Evolutionary conservation across 2,329 filamentous ascomycete species (phyloP).

Genomic region (Monilinia polystroma): DNA sequence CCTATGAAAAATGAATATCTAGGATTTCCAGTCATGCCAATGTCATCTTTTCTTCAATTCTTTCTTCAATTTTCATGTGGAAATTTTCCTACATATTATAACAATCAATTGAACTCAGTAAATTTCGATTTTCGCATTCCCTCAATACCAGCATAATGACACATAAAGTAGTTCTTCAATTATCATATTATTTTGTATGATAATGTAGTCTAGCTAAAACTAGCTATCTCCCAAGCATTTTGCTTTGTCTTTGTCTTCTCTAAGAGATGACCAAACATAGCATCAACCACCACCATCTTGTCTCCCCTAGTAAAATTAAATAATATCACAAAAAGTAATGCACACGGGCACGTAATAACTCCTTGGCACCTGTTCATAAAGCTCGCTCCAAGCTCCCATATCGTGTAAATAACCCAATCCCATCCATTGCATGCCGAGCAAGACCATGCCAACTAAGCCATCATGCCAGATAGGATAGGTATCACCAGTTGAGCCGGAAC

Average conservation of each 20-base stretch:
- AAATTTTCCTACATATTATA: background rate
- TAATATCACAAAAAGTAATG: constrained; percentile 19
- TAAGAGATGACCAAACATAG: constrained; percentile 14
- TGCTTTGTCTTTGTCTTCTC: constrained; percentile 6
- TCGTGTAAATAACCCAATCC: constrained; percentile 20
- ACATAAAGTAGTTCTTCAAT: background rate
- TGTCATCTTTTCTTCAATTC: background rate
- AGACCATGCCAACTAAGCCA: constrained; percentile 18
- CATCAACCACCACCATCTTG: constrained; percentile 7
- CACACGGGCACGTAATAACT: constrained; percentile 19
- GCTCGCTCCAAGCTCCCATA: constrained; percentile 13
- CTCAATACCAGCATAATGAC: background rate
- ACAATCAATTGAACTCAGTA: background rate
- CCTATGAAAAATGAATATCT: background rate
- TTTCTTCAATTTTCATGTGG: background rate
- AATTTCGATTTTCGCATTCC: background rate
- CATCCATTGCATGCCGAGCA: constrained; percentile 20
- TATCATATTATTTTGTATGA: constrained; percentile 8
- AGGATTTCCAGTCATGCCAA: background rate
- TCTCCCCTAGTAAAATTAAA: constrained; percentile 15
- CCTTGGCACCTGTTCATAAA: constrained; percentile 21
- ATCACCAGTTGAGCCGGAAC: constrained; percentile 18
- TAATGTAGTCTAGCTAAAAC: constrained; percentile 14
- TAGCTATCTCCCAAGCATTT: constrained; percentile 1
- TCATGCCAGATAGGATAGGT: constrained; percentile 20